Percentiles rank a stretch among this genome's conserved stretches.
These are phyloP conservation scores for Aspergillus jensenii DNA, from an alignment of 2,329 filamentous ascomycete genomes.

Conservation along the genomic window DNA sequence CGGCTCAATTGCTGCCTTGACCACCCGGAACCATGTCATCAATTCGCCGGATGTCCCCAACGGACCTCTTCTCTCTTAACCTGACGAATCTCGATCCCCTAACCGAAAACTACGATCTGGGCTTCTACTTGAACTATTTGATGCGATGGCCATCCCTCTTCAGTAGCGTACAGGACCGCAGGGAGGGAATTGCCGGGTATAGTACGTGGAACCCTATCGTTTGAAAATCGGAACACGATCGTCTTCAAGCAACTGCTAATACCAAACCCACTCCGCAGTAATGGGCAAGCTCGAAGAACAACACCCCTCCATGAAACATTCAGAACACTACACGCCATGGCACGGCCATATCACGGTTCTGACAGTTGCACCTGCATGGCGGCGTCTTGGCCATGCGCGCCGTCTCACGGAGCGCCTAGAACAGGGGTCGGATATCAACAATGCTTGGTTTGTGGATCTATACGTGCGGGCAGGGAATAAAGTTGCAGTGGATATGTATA, in stretches of 20 bases:
- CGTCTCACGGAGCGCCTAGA: conserved; percentile 80
- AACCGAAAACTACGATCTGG: conserved; percentile 96
- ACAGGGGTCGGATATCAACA: conserved; percentile 73
- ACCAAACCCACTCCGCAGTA: conserved; percentile 54
- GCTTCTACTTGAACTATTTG: conserved; percentile 94
- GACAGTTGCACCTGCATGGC: conserved; percentile 83
- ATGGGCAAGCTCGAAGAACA: conserved; percentile 97
- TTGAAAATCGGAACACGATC: neutral
- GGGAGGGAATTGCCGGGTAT: conserved; percentile 91
- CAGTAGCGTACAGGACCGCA: conserved; percentile 81
- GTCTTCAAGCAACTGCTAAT: neutral
- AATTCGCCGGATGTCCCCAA: conserved; percentile 79
- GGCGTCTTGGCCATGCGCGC: conserved; percentile 82
- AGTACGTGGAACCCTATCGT: conserved; percentile 56
- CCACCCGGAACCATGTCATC: conserved; percentile 63
- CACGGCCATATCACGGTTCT: conserved; percentile 97
- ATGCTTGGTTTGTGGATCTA: conserved; percentile 93
- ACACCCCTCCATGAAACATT: conserved; percentile 69
- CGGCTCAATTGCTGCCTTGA: neutral
- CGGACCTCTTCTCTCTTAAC: conserved; percentile 85
- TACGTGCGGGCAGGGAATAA: conserved; percentile 89
- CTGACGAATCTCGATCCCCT: conserved; percentile 93
- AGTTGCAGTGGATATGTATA: conserved; percentile 84
- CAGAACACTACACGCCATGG: conserved; percentile 95
- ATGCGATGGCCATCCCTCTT: conserved; percentile 95